Percentiles rank a stretch among this genome's conserved stretches.
These are phyloP conservation scores for Suillus clintonianus DNA, from an alignment of 768 basidiomycete species.

Conservation along the genomic window DNA sequence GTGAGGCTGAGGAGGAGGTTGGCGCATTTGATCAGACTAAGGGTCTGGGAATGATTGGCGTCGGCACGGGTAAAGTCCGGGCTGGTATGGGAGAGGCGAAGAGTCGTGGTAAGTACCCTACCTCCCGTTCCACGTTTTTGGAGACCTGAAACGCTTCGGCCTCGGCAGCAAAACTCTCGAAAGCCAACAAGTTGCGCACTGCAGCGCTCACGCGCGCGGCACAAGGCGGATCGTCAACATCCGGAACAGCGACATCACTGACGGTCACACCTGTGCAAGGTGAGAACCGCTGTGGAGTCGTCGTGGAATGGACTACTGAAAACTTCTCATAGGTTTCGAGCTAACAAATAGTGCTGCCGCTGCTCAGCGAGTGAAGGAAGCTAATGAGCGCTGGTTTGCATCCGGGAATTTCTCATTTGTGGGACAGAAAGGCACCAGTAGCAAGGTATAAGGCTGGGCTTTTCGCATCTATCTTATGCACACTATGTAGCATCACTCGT, in stretches of 20 bases:
- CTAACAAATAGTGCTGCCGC: slow-evolving; percentile 89
- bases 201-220: slow-evolving; percentile 80
- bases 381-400: slow-evolving; percentile 97
- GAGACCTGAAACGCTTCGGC: slow-evolving; percentile 2
- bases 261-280: slow-evolving; percentile 97
- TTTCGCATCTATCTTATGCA: not conserved
- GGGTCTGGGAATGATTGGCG: slow-evolving; percentile 96
- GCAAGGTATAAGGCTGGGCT: slow-evolving; percentile 19
- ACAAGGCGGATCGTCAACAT: slow-evolving; percentile 51
- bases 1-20: slow-evolving; percentile 93
- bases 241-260: slow-evolving; percentile 89
- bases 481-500: not conserved
- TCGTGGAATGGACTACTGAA: slow-evolving; percentile 9
- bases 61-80: slow-evolving; percentile 83
- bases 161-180: slow-evolving; percentile 86
- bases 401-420: slow-evolving; percentile 81
- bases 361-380: slow-evolving; percentile 88
- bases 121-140: not conserved
- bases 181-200: slow-evolving; percentile 89
- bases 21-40: slow-evolving; percentile 98
- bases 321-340: slow-evolving; percentile 70
- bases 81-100: slow-evolving; percentile 86
- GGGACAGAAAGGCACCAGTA: slow-evolving; percentile 51
- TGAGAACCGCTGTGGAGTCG: slow-evolving; percentile 26
- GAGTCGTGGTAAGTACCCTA: slow-evolving; percentile 70